phyloP scores from a whole-genome alignment of 2,329 filamentous ascomycete genomes.

The Hypoxylon sp. region DNA sequence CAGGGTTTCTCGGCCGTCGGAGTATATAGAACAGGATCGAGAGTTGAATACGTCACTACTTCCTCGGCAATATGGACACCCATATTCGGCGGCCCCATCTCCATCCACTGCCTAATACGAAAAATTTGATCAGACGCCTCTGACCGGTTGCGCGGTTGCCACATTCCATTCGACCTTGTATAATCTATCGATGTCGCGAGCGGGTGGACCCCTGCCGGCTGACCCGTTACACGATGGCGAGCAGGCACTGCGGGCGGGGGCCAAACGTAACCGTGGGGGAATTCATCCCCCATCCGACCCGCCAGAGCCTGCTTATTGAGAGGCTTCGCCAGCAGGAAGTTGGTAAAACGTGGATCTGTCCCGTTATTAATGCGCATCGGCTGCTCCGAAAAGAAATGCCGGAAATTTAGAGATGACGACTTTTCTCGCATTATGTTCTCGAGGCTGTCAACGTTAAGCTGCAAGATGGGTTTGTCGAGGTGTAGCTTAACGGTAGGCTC shows the following conservation, averaged over 20 bases:
- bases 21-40: conserved; percentile 82
- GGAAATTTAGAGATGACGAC: conserved; percentile 31
- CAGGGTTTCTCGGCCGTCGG: conserved; percentile 85
- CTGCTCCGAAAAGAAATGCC: conserved; percentile 65
- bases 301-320: conserved; percentile 57
- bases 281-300: conserved; percentile 52
- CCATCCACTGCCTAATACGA: conserved; percentile 81
- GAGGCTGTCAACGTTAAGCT: conserved; percentile 60
- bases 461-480: conserved; percentile 79
- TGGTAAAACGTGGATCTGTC: conserved; percentile 70
- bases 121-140: conserved; percentile 81
- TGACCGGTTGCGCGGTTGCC: conserved; percentile 59
- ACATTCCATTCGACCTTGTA: conserved; percentile 50
- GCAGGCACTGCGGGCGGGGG: conserved; percentile 80
- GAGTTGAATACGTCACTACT: conserved; percentile 76
- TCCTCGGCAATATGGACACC: conserved; percentile 69
- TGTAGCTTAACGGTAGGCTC: conserved; percentile 79
- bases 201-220: conserved; percentile 46
- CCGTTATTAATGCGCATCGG: conserved; percentile 66
- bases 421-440: conserved; percentile 46
- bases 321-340: conserved; percentile 76
- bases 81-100: conserved; percentile 66
- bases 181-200: conserved; percentile 36
- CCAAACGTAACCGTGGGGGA: conserved; percentile 75
- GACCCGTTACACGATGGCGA: conserved; percentile 64